phyloP scores from a whole-genome alignment of 176 grass and related monocot species.

The Zizania latifolia region DNA sequence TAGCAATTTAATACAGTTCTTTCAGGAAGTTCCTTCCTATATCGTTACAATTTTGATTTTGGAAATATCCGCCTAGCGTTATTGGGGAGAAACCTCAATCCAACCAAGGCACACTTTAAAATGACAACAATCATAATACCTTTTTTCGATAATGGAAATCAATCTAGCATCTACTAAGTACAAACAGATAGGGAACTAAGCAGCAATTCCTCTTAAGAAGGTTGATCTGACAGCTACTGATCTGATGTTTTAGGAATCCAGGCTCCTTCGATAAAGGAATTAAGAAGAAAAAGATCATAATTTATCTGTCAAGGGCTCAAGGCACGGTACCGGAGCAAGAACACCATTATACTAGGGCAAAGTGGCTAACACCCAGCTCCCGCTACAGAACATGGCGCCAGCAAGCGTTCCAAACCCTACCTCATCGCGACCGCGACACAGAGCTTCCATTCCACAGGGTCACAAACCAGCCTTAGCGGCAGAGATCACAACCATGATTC shows the following conservation, averaged over 20 bases:
- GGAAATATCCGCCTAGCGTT: background rate
- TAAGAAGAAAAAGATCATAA: background rate
- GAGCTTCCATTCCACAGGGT: background rate
- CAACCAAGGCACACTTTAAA: background rate
- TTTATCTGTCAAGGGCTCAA: background rate
- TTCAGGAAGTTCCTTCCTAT: background rate
- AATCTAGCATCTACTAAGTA: too few species aligned
- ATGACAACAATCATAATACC: too few species aligned
- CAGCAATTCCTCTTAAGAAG: background rate
- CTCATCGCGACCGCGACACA: background rate
- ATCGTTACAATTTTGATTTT: background rate
- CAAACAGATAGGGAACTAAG: background rate
- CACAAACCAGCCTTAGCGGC: background rate
- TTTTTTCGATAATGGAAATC: too few species aligned
- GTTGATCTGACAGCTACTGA: background rate
- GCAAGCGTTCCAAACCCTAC: background rate
- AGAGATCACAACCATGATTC: background rate
- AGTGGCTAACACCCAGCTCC: background rate
- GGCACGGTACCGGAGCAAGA: background rate
- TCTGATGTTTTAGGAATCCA: background rate
- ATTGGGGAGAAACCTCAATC: background rate
- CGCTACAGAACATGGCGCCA: background rate
- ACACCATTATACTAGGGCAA: background rate
- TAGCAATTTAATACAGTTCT: background rate
- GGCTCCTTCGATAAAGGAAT: background rate